Base-by-base conservation (phyloP, 2,329 filamentous ascomycete species). In the Berkeleyomyces rouxiae region DNA sequence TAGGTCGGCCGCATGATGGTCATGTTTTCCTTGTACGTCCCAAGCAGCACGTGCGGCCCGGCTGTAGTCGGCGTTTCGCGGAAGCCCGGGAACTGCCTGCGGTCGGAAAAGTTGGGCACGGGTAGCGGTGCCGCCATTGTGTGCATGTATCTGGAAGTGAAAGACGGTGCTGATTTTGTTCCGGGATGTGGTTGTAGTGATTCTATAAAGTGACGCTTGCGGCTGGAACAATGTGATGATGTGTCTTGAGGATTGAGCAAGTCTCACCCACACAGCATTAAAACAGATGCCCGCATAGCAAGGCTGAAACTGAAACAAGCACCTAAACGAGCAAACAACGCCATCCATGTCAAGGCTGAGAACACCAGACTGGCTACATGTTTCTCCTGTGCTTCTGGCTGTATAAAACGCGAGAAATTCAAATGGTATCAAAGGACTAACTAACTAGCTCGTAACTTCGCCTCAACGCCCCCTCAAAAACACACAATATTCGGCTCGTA, bases 1-100 rank as follows among this genome's bases (percentile, higher is more conserved):
- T 79, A 72, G 3, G 77, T 79, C 4, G 77, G 77, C 66, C 78
- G 75, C 23, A 72, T 78, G 66, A 79, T 77, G 47, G 77, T 76
- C 69, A 74, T 75, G 69, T 78, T 72, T 65, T 78, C 72, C 64
- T 74, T 74, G 62, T 78, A 70, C 63, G 78, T 73, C 46, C 74
- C 76, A 10, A 79, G 70, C 59, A 67, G 55, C 59, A 46, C 55
- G 58, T 62, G 49, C 58, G 57, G n/a, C 31, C 58, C 44, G 39
- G 61, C 58, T 40, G 62, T 40, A 3, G 61, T 63, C 37, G 72
- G 73, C 57, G 73, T 67, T 62, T 67, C 64, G 63, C 59, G 43
- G 59, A 75, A 74, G 11, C 70, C 66, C 9, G 74, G 73, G 68
- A 75, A 76, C 62, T 67, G 63, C 3, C 64, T 37, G 4, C 65